Evolutionary conservation across 805 yeast species (phyloP), one percentile per base, ranked within the genome.

Genomic region (Yamadazyma phyllophila): DNA sequence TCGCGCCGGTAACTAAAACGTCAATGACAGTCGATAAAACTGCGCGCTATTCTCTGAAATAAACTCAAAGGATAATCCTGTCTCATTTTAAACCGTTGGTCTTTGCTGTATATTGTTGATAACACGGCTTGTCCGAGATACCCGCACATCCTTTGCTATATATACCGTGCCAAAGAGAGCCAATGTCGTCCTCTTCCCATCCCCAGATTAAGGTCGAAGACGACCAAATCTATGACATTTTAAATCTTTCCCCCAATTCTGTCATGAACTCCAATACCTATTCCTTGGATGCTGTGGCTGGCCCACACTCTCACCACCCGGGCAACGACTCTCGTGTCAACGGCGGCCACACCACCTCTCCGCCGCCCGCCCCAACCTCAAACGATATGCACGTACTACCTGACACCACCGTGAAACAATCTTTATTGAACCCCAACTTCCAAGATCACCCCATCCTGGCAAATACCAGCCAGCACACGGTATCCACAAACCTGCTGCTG

Each of bases 181-280:
- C 24, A 7, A 32, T 32, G 36, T 32, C 27, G 40, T 26, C 32
- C 49, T 43, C 53, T 11, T 31, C 46, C 26, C 41, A 50, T 27
- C 43, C 48, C 14, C 36, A 44, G 16, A 30, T 36, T 29, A 38
- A 46, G 30, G 32, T 36, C 12, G 66, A 60, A 13, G 66, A 61
- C 11, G 65, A 62, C 31, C 60, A 63, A 39, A 49, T 63, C 16
- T 62, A 54, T 47, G 67, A 67, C 35, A 58, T 64, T 24, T 53
- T 65, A 37, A 63, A 63, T 34, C 50, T 65, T 38, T 60, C 66
- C 24, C 69, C 70, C n/a, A 29, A 43, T 26, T 40, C 46, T 14
- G 30, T 36, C n/a, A 16, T 47, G 13, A 34, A 39, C 27, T 36
- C 38, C 12, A 36, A 36, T 36, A 24, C 16, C 12, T 37, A n/a